phyloP scores from a whole-genome alignment of 2,329 filamentous ascomycete genomes.

The Fusarium nematophilum region DNA sequence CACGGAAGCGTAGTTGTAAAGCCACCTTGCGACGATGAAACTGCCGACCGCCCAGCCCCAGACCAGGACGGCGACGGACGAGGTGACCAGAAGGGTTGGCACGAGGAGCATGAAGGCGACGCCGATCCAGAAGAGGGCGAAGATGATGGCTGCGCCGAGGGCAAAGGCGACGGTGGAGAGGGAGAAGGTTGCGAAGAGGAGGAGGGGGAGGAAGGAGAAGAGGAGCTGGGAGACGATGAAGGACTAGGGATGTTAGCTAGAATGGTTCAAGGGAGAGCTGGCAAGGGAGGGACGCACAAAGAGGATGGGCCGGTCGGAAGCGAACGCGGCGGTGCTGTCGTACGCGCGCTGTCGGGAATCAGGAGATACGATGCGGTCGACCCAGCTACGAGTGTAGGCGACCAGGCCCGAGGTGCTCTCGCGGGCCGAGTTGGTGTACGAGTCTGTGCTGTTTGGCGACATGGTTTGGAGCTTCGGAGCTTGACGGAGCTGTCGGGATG shows the following conservation, averaged over 20 bases:
- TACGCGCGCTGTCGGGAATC: conserved; percentile 68
- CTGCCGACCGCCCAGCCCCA: conserved; percentile 75
- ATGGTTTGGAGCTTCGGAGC: conserved; percentile 14
- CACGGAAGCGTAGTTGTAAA: conserved; percentile 54
- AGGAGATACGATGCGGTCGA: conserved; percentile 68
- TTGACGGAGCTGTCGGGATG: not conserved
- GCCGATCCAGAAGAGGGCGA: conserved; percentile 75
- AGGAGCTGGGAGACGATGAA: conserved; percentile 74
- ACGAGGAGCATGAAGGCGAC: conserved; percentile 75
- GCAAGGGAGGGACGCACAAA: conserved; percentile 64
- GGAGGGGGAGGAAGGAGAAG: conserved; percentile 73
- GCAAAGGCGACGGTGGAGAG: conserved; percentile 72
- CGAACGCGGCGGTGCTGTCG: conserved; percentile 65
- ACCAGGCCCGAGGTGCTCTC: conserved; percentile 51
- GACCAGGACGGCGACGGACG: conserved; percentile 68
- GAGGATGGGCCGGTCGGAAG: conserved; percentile 73
- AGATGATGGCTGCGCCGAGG: conserved; percentile 69
- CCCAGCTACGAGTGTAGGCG: conserved; percentile 56
- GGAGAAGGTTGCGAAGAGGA: conserved; percentile 76
- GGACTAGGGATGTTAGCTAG: conserved; percentile 58
- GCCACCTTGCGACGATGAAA: conserved; percentile 63
- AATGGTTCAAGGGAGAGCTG: not conserved
- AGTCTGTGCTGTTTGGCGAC: conserved; percentile 22
- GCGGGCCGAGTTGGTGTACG: conserved; percentile 42
- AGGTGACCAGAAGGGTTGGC: conserved; percentile 75